Evolutionary conservation across 139 green algal genomes (phyloP).

Genomic region (Chlamydomonas schloesseri): DNA sequence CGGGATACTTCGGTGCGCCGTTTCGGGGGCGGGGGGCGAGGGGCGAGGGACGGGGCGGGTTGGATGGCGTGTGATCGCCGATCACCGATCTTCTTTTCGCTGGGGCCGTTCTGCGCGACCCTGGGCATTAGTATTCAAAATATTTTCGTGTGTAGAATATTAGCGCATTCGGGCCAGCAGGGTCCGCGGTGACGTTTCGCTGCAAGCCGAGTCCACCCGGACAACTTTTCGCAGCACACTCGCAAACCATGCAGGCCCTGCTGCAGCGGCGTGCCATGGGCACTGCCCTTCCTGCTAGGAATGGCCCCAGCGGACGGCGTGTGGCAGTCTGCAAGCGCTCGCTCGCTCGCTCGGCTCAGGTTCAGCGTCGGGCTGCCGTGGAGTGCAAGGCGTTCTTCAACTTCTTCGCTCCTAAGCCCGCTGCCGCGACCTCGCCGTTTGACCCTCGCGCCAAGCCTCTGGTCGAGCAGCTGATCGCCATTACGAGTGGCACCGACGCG

Average conservation of each 20-base stretch:
- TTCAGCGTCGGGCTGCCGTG: neutral
- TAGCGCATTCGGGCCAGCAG: neutral
- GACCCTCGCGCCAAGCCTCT: slow-evolving; percentile 48
- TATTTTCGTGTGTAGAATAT: neutral
- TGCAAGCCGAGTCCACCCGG: neutral
- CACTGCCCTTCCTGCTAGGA: neutral
- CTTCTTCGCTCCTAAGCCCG: slow-evolving; percentile 55
- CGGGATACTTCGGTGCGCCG: no score
- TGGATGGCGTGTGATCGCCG: no score
- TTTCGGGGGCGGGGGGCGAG: no score
- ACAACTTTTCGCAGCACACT: neutral
- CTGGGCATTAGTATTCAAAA: no score
- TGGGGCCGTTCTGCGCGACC: no score
- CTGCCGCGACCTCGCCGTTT: slow-evolving; percentile 1
- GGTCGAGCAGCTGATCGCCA: slow-evolving; percentile 44
- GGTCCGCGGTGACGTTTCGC: neutral
- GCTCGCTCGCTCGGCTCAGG: neutral
- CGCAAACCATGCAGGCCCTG: slow-evolving; percentile 16
- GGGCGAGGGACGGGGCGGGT: no score
- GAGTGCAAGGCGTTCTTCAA: slow-evolving; percentile 48
- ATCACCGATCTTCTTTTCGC: no score
- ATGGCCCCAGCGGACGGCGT: neutral
- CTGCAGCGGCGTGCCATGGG: neutral
- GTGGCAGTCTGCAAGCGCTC: neutral
- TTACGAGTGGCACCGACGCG: slow-evolving; percentile 33